These are phyloP conservation scores for Avicennia marina DNA, from an alignment of 257 asterid genomes.

Conservation along the genomic window DNA sequence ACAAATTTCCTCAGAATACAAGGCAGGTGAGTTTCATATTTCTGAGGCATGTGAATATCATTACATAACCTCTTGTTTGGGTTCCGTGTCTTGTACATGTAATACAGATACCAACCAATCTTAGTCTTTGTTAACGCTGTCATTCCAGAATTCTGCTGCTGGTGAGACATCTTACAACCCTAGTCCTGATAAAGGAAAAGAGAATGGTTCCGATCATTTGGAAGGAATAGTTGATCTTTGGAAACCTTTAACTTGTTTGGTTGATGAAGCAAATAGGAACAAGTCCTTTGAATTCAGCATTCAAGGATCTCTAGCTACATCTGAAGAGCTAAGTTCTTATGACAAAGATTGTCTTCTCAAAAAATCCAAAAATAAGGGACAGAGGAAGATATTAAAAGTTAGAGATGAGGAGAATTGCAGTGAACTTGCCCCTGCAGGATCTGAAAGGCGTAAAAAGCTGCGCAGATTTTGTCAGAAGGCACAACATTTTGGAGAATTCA, in stretches of 20 bases:
- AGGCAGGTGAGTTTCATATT: slow-evolving; percentile 47
- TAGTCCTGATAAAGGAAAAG: slow-evolving; percentile 40
- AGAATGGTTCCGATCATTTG: slow-evolving; percentile 33
- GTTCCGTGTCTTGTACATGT: slow-evolving; percentile 8
- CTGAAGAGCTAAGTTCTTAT: slow-evolving; percentile 36
- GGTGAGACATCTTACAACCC: slow-evolving; percentile 46
- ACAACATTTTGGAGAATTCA: slow-evolving; percentile 43
- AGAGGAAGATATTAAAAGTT: slow-evolving; percentile 47
- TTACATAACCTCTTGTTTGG: slow-evolving; percentile 5
- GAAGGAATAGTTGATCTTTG: slow-evolving; percentile 59
- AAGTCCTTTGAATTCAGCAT: slow-evolving; percentile 51
- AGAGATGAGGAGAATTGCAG: slow-evolving; percentile 46
- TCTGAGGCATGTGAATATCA: slow-evolving; percentile 8
- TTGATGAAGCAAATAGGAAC: slow-evolving; percentile 75
- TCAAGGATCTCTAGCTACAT: slow-evolving; percentile 46
- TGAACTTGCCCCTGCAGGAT: slow-evolving; percentile 46
- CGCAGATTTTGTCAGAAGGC: slow-evolving; percentile 61
- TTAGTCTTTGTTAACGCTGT: slow-evolving; percentile 14
- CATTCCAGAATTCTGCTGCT: slow-evolving; percentile 48
- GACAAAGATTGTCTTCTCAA: slow-evolving; percentile 46
- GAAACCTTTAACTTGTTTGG: slow-evolving; percentile 80
- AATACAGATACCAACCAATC: neutral
- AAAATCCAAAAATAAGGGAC: slow-evolving; percentile 52
- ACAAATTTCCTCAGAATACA: slow-evolving; percentile 46
- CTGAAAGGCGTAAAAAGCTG: slow-evolving; percentile 66